Base-by-base conservation (phyloP, 768 basidiomycete genomes). In the Pleurotus ostreatus region DNA sequence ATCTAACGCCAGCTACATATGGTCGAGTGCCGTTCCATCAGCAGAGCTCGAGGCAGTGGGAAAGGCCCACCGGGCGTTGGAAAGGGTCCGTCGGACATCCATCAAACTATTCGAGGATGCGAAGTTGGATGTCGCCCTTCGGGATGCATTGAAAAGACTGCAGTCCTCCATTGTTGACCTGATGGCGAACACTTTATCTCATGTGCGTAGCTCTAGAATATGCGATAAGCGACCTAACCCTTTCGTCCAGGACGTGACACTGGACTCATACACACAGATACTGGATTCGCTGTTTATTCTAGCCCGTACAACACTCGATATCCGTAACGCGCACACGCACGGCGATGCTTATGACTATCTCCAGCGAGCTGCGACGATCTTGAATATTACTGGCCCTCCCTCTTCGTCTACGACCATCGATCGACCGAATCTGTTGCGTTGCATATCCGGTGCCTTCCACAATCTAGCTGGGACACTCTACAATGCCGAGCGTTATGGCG, bases 381-480 rank as follows among this genome's bases (percentile, higher is more conserved):
- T 78, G 59, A 3, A 68, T 34, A 44, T 63, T 57, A 26, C 49
- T 18, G 55, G 56, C 9, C 25, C 52, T 3, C n/a, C 49, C 18
- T 41, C 58, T 8, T 15, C n/a, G 16, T 23, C 59, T 1, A 41
- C 58, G 61, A 13, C 58, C 58, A 60, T 46, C 48, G 70, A 74
- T 25, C 61, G 74, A 3, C 76, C 84, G 0, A 87, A 88, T 53
- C 84, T 81, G 58, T 63, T 79, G 2, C 84, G 89, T 13, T 91
- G 88, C 61, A 70, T 88, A 7, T 88, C 88, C 5, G 88, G 86
- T 4, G 83, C 84, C 2, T 83, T 85, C 60, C 82, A 91, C 60
- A 86, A 88, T 62, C 62, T 88, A 1, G 88, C 82, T 2, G 85
- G 84, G 1, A 73, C 75, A n/a, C 66, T 94, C 11, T 94, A 89